Evolutionary conservation across 1,139 yeast species (phyloP), one percentile per base, ranked within the genome.

Genomic region (Blastobotrys raffinosifermentans): DNA sequence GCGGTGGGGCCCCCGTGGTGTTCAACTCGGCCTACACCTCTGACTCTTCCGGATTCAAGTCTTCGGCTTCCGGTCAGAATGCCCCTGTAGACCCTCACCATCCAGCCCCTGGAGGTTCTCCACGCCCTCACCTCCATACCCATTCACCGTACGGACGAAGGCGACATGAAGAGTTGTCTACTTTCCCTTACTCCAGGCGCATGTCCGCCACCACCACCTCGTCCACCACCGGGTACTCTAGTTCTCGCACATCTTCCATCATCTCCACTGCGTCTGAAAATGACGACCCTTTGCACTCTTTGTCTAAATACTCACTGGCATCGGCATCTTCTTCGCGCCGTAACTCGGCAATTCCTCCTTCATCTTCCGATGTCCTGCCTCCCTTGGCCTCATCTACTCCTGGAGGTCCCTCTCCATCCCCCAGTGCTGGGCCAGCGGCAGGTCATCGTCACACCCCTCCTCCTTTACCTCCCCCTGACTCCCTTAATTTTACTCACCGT

Each of bases 1-100:
- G 14, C 14, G 14, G 16, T 8, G 22, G 22, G 7, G 27, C 14
- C 31, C 22, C 18, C 35, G 46, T 53, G 7, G 49, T 55, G 7
- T 55, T 55, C 42, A 55, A 55, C 35, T 40, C 60, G 3, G 57
- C 60, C 7, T 55, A 54, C 32, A 55, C 58, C 4, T 33, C 49
- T n/a, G 58, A 53, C 38, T 53, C 57, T 2, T 50, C 51, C 13
- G 58, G 57, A 13, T 55, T 54, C 26, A 53, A 52, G 35, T 51
- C 58, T 3, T 47, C 57, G 8, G 38, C 54, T 11, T 43, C 51
- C 26, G 39, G 48, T 10, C 17, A 42, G 21, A 32, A 34, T 17
- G 31, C 49, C 11, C 37, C 49, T 3, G 44, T 51, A 4, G 56
- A 51, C 35, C 57, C 58, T 16, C 57, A 50, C 36, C 47, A 49